Evolutionary conservation across 495 filamentous ascomycete species (phyloP), one percentile per base, ranked within the genome.

Genomic region (Xylaria scruposa): DNA sequence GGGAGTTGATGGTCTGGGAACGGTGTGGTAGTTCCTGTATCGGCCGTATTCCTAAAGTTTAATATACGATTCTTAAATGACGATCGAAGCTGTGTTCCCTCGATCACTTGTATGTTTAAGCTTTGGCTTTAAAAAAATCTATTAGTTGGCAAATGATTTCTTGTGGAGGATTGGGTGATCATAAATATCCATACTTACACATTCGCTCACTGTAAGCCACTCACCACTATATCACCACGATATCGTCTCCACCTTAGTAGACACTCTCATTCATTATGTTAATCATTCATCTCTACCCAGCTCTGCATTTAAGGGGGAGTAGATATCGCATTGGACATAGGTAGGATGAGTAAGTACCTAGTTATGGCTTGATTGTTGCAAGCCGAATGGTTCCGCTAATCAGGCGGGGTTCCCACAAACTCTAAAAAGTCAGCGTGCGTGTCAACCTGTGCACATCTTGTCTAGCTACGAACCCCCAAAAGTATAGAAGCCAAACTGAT

Each of bases 1-100:
- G 31, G 85, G 83, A 4, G 81, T 86, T 0, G 73, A 81, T 62
- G 84, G 82, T 21, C 67, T 86, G 62, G 78, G 84, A 74, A 83
- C 79, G 4, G 70, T 74, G 15, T 84, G 81, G 82, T 79, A 64
- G 65, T 1, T 65, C 10, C 24, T 54, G 51, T 13, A 10, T 26
- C 4, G 8, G n/a, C 10, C 0, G 21, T 53, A 21, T 49, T 49
- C 47, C 0, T n/a, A 5, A 49, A 19, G 17, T 8, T 9, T 19
- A 19, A 46, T 21, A 1, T 47, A 9, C 47, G 2, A 2, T 9
- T 59, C 12, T 59, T 59, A 36, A 17, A 59, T 36, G 33, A 15
- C 4, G 5, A 31, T 33, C 13, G 51, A 54, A 15, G 12, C 4
- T 24, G 21, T 6, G 13, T 24, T n/a, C n/a, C 21, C n/a, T 51